phyloP scores from a whole-genome alignment of 495 filamentous ascomycete species.

The Talaromyces ruber region DNA sequence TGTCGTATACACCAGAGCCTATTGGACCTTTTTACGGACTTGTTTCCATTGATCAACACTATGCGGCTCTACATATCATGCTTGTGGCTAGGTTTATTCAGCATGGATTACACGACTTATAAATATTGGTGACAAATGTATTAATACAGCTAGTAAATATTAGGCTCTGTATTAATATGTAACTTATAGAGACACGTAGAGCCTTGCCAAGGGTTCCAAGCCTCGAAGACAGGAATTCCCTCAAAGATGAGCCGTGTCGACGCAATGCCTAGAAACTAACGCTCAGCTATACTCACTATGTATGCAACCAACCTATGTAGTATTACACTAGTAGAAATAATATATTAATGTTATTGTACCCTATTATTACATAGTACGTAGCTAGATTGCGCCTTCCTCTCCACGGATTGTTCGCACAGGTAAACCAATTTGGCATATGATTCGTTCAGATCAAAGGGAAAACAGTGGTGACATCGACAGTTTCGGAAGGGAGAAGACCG shows the following conservation, averaged over 20 bases:
- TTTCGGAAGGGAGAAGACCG: not conserved
- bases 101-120: too few relatives aligned
- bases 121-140: too few relatives aligned
- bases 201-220: too few relatives aligned
- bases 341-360: not conserved
- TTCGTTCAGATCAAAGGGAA: not conserved
- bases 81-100: too few relatives aligned
- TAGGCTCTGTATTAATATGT: too few relatives aligned
- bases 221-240: too few relatives aligned
- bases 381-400: too few relatives aligned
- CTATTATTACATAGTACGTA: too few relatives aligned
- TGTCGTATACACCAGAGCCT: not conserved
- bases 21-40: not conserved
- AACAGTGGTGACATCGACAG: not conserved
- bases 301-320: not conserved
- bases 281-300: not conserved
- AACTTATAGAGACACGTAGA: too few relatives aligned
- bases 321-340: not conserved
- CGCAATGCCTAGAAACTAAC: not conserved
- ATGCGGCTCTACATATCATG: too few relatives aligned
- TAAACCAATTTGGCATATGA: not conserved
- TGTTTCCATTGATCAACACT: too few relatives aligned
- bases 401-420: not conserved
- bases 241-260: not conserved
- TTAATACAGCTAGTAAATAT: too few relatives aligned